Evolutionary conservation across 2,329 filamentous ascomycete genomes (phyloP).

Genomic region (Oidium heveae): DNA sequence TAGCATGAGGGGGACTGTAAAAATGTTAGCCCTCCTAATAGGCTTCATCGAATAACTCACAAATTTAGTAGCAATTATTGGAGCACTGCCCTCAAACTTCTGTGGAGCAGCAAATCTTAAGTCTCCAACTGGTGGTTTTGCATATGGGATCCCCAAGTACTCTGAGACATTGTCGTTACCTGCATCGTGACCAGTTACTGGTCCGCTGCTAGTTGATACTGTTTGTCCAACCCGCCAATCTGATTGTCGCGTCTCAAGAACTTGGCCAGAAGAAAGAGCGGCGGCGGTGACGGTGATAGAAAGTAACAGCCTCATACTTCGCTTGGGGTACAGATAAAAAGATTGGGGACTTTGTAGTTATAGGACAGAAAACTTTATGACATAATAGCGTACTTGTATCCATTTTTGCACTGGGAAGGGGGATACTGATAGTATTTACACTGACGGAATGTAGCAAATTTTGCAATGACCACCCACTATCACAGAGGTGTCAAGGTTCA

Average conservation of each 20-base stretch:
- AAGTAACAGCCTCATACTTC: too few species aligned
- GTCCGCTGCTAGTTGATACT: conserved; percentile 10
- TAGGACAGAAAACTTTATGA: too few species aligned
- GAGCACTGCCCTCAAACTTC: conserved; percentile 4
- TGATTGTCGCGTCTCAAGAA: not conserved
- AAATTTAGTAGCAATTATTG: conserved; percentile 8
- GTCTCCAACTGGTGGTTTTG: conserved; percentile 16
- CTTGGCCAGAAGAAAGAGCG: too few species aligned
- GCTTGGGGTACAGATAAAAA: too few species aligned
- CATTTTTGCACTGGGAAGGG: too few species aligned
- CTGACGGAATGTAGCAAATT: too few species aligned
- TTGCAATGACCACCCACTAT: too few species aligned
- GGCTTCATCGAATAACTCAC: conserved; percentile 5
- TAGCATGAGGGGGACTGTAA: conserved; percentile 7
- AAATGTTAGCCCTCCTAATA: conserved; percentile 1
- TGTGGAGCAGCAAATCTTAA: conserved; percentile 16
- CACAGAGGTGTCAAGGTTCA: too few species aligned
- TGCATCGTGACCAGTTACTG: conserved; percentile 9
- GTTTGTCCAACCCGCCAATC: conserved; percentile 11
- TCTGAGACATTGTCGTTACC: conserved; percentile 7
- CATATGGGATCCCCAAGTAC: conserved; percentile 19
- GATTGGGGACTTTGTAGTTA: too few species aligned
- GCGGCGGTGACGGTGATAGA: too few species aligned
- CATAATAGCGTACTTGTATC: too few species aligned
- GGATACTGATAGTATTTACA: too few species aligned